These are phyloP conservation scores for Pestalotiopsis sp. DNA, from an alignment of 2,329 filamentous ascomycete species.

Conservation along the genomic window DNA sequence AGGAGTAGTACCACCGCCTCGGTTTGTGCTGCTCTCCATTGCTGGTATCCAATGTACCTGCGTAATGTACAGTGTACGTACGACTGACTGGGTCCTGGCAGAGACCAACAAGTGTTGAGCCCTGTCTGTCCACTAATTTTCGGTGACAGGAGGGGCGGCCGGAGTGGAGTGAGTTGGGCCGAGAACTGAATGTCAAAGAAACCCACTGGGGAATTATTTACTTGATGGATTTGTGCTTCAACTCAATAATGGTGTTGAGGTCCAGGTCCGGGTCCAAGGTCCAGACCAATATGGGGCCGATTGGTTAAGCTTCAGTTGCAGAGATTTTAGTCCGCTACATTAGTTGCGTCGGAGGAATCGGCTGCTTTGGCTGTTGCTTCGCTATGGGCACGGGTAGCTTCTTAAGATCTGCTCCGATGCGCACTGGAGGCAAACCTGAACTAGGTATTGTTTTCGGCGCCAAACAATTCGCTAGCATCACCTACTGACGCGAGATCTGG, in stretches of 20 bases:
- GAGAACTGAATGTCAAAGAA: not conserved
- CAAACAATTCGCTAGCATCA: no score
- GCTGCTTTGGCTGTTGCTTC: not conserved
- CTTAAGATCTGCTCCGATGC: not conserved
- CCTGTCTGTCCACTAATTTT: not conserved
- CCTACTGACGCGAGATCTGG: no score
- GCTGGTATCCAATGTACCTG: not conserved
- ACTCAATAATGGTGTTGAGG: not conserved
- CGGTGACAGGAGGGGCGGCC: not conserved
- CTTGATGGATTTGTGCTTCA: not conserved
- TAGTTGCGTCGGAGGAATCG: not conserved
- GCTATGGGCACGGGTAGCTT: not conserved
- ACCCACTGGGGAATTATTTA: not conserved
- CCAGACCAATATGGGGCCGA: not conserved
- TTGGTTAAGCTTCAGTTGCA: slow-evolving; percentile 1
- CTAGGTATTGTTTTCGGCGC: not conserved
- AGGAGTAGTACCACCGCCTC: slow-evolving; percentile 12
- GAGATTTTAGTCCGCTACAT: not conserved
- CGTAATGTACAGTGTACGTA: not conserved
- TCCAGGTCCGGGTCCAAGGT: not conserved
- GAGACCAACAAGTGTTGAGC: not conserved
- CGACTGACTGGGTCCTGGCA: not conserved
- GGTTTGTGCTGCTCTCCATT: slow-evolving; percentile 15
- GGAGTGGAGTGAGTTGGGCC: not conserved
- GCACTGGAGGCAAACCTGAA: not conserved